Base-by-base conservation (phyloP, 495 filamentous ascomycete species). In the Pyrenula aspistea region DNA sequence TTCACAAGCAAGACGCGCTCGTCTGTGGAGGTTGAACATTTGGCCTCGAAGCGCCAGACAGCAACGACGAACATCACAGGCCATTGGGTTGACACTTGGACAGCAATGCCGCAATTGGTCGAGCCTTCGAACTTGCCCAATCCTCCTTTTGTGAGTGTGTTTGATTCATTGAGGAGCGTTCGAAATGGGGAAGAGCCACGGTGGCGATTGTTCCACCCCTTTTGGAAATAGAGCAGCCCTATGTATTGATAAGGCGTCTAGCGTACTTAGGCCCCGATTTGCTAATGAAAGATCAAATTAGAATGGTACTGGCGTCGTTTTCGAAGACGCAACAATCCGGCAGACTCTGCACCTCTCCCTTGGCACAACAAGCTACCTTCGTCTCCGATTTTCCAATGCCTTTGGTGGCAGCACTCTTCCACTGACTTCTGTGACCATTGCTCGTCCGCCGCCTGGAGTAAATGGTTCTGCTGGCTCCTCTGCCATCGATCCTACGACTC, bases 71-170 rank as follows among this genome's bases (percentile, higher is more conserved):
- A 42, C 31, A 42, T 15, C 31, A 42, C 56, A 55, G 66, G 69
- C 22, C 81, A 83, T 57, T 88, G 84, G 84, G 80, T 85, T 8
- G 73, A 75, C 57, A 80, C 81, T 1, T 87, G 83, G 83, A 77
- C 80, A 0, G 71, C 80, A 8, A 86, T 85, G 83, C 82, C 83
- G 2, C 83, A 87, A 67, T 64, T 83, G 15, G 79, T 81, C 2
- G 83, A 88, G 60, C 74, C 72, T 24, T 73, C 65, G 55, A 86
- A 86, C 61, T 72, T 87, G 53, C 83, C 83, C 11, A 76, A 77
- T 0, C 60, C 72, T 1, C 80, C 80, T 31, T 86, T 79, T 62
- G 82, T 85, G 72, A 31, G 78, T 67, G 53, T 12, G 48, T 25
- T 3, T 24, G 23, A 24, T 51, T 20, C 24, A n/a, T 11, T 22